Evolutionary conservation across 495 filamentous ascomycete genomes (phyloP).

Genomic region (Talaromyces trachyspermus): DNA sequence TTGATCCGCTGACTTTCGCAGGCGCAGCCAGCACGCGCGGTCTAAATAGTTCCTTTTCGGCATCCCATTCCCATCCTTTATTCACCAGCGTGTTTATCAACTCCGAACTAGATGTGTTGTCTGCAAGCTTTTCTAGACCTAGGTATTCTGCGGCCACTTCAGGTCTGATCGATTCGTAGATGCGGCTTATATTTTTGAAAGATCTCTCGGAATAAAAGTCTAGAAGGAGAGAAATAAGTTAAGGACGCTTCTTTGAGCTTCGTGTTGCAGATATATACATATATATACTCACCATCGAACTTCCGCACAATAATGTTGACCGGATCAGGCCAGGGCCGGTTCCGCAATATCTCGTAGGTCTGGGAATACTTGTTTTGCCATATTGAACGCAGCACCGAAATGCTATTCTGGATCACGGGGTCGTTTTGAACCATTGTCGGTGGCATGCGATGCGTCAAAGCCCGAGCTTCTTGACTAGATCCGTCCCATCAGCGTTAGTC

Average conservation of each 20-base stretch:
- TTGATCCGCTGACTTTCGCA: neutral
- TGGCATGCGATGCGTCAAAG: slow-evolving; percentile 43
- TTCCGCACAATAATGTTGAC: slow-evolving; percentile 32
- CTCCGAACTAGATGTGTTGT: slow-evolving; percentile 17
- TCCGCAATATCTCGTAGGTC: slow-evolving; percentile 35
- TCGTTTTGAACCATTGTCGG: slow-evolving; percentile 28
- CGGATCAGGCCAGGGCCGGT: slow-evolving; percentile 35
- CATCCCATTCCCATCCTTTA: slow-evolving; percentile 42
- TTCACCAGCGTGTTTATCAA: slow-evolving; percentile 32
- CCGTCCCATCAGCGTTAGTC: neutral
- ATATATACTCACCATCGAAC: slow-evolving; percentile 31
- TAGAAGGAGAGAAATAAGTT: slow-evolving; percentile 12
- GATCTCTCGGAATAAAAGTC: slow-evolving; percentile 42
- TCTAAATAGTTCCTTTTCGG: slow-evolving; percentile 12
- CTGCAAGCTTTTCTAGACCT: slow-evolving; percentile 32
- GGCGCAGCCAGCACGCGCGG: neutral
- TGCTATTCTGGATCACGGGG: slow-evolving; percentile 35
- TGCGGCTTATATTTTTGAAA: slow-evolving; percentile 37
- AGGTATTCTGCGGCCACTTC: slow-evolving; percentile 37
- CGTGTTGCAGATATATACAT: neutral
- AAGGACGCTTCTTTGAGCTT: neutral
- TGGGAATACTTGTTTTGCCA: slow-evolving; percentile 41
- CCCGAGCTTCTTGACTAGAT: slow-evolving; percentile 44
- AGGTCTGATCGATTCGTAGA: slow-evolving; percentile 43
- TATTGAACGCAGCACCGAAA: slow-evolving; percentile 38